Base-by-base conservation (phyloP, 140 eudicot genomes). In the Stevia rebaudiana region DNA sequence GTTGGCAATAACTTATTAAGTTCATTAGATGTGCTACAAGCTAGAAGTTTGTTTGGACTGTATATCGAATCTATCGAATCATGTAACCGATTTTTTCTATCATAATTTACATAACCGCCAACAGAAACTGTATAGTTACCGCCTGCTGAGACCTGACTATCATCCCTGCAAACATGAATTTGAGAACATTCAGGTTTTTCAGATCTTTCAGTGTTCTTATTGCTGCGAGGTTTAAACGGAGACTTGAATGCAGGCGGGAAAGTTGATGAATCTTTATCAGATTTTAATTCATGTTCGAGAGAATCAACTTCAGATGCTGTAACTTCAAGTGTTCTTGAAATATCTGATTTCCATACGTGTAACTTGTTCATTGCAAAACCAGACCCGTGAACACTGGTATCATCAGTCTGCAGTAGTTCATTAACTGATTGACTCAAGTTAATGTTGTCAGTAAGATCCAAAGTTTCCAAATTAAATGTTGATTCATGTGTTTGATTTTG, bases 231-330 rank as follows among this genome's bases (percentile, higher is more conserved):
- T 15, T 41, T 61, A 3, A 72, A 74, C 11, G 51, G 44, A 69
- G 82, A 75, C 50, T 78, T 51, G 30, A 87, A 80, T 10, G 76
- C 61, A 63, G 88, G 65, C 11, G 61, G 71, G 51, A 40, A 18
- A 15, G 77, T 55, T 22, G 59, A 24, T 4, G 56, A 43, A 46
- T 41, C 69, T 39, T 65, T 53, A 54, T 73, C 67, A 57, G 84
- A 68, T 70, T 86, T 88, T 76, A 83, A 66, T 65, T 94, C 99
- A 68, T 76, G 79, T 71, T 94, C 99, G 42, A 94, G 95, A 5
- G 72, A 79, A 73, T 94, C 99, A 40, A 94, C 83, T 56, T 94
- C 97, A 74, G 88, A 46, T 73, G 88, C 99, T 7, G 95, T 82
- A 43, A 72, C 25, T 69, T 86, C 97, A 30, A 94, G 78, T 42